These are phyloP conservation scores for Chimonanthus praecox DNA, from an alignment of 164 flowering plant genomes.

Conservation along the genomic window DNA sequence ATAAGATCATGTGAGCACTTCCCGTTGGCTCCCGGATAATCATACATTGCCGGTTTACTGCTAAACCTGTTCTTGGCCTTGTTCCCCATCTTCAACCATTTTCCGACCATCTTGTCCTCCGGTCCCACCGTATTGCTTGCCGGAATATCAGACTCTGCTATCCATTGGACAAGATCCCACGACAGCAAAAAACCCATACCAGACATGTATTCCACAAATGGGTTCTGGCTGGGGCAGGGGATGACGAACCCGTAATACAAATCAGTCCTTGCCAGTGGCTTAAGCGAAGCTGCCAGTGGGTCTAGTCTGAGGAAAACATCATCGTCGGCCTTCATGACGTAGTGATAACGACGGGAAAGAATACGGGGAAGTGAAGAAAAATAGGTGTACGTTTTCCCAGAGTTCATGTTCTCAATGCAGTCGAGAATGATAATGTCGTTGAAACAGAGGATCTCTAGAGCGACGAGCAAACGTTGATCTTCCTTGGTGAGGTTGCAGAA, in stretches of 20 bases:
- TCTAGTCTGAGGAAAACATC: constrained; percentile 41
- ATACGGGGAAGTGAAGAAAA: constrained; percentile 45
- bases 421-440: constrained; percentile 59
- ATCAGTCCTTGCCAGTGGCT: constrained; percentile 36
- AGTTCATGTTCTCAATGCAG: constrained; percentile 63
- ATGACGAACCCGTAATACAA: constrained; percentile 60
- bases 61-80: constrained; percentile 40
- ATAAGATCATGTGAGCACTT: constrained; percentile 55
- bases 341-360: constrained; percentile 31
- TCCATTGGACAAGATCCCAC: constrained; percentile 64
- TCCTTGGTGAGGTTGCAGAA: constrained; percentile 59
- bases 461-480: constrained; percentile 38
- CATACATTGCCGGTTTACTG: constrained; percentile 56
- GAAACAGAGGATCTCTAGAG: constrained; percentile 50
- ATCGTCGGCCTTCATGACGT: constrained; percentile 68
- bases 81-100: constrained; percentile 46
- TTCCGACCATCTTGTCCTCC: constrained; percentile 53
- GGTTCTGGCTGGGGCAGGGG: constrained; percentile 51
- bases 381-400: constrained; percentile 60
- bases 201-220: constrained; percentile 56
- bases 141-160: constrained; percentile 36
- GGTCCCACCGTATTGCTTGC: constrained; percentile 34
- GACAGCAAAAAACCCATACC: constrained; percentile 64
- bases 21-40: constrained; percentile 53
- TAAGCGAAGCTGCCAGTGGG: constrained; percentile 29